phyloP scores from a whole-genome alignment of 2,329 filamentous ascomycete species.

The Ophiostoma himal-ulmi region DNA sequence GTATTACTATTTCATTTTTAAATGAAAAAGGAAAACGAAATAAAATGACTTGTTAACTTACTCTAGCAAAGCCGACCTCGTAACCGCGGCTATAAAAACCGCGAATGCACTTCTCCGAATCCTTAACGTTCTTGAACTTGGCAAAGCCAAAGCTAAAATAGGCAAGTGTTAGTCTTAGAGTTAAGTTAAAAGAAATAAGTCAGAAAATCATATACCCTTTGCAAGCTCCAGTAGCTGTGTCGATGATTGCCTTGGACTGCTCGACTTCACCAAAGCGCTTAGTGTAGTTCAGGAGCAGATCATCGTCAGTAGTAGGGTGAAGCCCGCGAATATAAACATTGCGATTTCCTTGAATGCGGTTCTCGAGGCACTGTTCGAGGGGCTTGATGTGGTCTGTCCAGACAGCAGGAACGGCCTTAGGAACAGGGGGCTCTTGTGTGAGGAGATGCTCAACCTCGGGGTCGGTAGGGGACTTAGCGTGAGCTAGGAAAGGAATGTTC shows the following conservation, averaged over 20 bases:
- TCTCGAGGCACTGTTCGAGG: constrained; percentile 89
- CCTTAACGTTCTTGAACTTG: constrained; percentile 79
- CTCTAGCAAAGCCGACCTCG: constrained; percentile 93
- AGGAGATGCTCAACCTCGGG: constrained; percentile 58
- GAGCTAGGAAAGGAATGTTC: constrained; percentile 36
- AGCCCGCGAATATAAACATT: constrained; percentile 98
- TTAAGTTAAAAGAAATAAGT: neutral
- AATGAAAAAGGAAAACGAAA: neutral
- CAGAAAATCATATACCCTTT: constrained; percentile 66
- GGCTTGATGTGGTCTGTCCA: constrained; percentile 84
- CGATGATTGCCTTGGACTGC: constrained; percentile 97
- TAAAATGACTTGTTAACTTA: constrained; percentile 39
- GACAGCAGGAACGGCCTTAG: constrained; percentile 81
- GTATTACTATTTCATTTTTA: constrained; percentile 21
- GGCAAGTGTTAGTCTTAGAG: neutral
- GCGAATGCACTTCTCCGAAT: constrained; percentile 93
- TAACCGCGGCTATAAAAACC: constrained; percentile 93
- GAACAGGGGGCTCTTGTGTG: constrained; percentile 73
- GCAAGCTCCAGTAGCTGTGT: constrained; percentile 85
- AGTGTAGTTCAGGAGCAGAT: constrained; percentile 76
- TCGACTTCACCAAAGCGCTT: constrained; percentile 87
- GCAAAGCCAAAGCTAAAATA: constrained; percentile 82
- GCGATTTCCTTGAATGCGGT: constrained; percentile 82
- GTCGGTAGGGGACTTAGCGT: constrained; percentile 42
- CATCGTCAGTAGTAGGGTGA: constrained; percentile 89